Conservation (phyloP, 257 asterid species). For the Schizonepeta tenuifolia region DNA sequence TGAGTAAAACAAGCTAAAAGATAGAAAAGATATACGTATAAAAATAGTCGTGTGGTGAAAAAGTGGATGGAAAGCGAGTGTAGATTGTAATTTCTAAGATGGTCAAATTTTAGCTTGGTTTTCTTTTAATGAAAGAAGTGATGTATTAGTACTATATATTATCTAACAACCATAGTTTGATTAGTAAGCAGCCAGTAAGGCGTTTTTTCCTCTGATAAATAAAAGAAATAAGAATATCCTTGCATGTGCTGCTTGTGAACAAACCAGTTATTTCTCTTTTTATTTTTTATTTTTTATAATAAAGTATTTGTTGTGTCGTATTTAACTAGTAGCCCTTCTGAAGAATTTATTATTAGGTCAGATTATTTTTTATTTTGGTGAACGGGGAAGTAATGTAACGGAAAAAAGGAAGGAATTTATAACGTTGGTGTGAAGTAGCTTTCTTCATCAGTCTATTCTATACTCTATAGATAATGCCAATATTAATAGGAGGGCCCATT, state of each 20-base stretch:
- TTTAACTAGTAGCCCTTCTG: neutral
- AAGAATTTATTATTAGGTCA: neutral
- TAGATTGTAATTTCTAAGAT: neutral
- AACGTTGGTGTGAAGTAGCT: conserved; percentile 34
- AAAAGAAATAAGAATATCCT: too few relatives aligned
- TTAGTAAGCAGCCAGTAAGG: too few relatives aligned
- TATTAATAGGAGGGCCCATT: conserved; percentile 30
- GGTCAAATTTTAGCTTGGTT: neutral
- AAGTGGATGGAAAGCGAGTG: too few relatives aligned
- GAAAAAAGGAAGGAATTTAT: neutral
- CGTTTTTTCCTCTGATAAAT: too few relatives aligned
- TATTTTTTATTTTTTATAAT: neutral
- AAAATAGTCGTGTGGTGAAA: too few relatives aligned
- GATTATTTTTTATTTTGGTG: neutral
- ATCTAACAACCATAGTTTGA: neutral
- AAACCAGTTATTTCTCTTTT: neutral
- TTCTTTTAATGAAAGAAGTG: neutral
- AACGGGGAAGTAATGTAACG: neutral
- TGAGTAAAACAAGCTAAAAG: too few relatives aligned
- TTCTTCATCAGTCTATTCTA: conserved; percentile 25
- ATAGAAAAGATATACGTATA: too few relatives aligned
- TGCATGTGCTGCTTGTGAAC: neutral
- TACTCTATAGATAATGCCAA: neutral
- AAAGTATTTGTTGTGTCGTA: neutral
- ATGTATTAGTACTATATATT: neutral